phyloP scores from a whole-genome alignment of 805 yeast genomes.

The Danielozyma ontarioensis region DNA sequence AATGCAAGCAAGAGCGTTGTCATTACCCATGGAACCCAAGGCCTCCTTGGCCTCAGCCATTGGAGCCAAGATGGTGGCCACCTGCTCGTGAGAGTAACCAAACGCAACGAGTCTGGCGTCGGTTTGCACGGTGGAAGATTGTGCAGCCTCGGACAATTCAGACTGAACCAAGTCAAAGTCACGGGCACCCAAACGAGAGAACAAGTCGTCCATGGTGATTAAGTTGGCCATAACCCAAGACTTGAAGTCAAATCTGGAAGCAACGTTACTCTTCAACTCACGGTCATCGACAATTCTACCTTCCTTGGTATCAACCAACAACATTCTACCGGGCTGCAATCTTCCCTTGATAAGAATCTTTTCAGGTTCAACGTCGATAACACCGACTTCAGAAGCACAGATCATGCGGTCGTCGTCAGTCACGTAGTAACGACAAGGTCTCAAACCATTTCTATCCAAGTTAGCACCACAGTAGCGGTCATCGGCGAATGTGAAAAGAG shows the following conservation, averaged over 20 bases:
- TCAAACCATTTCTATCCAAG: slow-evolving; percentile 92
- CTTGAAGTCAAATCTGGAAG: slow-evolving; percentile 84
- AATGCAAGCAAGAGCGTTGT: slow-evolving; percentile 89
- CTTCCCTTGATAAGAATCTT: slow-evolving; percentile 86
- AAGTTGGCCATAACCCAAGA: slow-evolving; percentile 87
- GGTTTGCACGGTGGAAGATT: slow-evolving; percentile 50
- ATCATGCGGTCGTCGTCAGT: slow-evolving; percentile 93
- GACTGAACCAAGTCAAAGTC: slow-evolving; percentile 18
- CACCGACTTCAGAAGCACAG: slow-evolving; percentile 98
- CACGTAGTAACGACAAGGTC: slow-evolving; percentile 97
- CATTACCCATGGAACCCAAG: slow-evolving; percentile 98
- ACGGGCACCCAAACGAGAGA: slow-evolving; percentile 48
- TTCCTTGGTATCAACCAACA: slow-evolving; percentile 87
- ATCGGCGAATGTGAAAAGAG: slow-evolving; percentile 92
- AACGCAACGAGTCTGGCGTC: slow-evolving; percentile 83
- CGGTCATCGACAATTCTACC: slow-evolving; percentile 93
- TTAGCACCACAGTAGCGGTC: slow-evolving; percentile 98
- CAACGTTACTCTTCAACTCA: slow-evolving; percentile 74
- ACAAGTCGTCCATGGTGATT: slow-evolving; percentile 76
- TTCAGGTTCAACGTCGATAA: slow-evolving; percentile 81
- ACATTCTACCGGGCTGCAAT: slow-evolving; percentile 93
- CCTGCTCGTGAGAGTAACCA: slow-evolving; percentile 94
- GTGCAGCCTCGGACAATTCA: slow-evolving; percentile 17
- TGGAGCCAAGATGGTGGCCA: slow-evolving; percentile 77
- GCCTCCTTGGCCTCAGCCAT: slow-evolving; percentile 97